Evolutionary conservation across 257 asterid genomes (phyloP), one percentile per base, ranked within the genome.

Genomic region (Verbena officinalis): DNA sequence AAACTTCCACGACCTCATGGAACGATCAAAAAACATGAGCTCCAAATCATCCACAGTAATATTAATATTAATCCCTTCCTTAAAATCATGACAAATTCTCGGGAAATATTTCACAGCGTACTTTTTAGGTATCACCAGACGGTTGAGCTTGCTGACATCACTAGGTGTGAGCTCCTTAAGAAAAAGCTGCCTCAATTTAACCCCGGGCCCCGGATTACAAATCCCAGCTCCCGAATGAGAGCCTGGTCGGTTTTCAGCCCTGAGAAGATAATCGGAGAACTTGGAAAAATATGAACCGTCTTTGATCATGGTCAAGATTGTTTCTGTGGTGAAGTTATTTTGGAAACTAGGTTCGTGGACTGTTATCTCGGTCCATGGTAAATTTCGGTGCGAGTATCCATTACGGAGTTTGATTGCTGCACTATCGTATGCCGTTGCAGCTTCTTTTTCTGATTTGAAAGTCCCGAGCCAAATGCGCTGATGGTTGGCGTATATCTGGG

Each of bases 351-450:
- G 84, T 53, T 82, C 88, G 4, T 59, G 75, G 50, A 54, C 0
- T 2, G 83, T 76, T 27, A 55, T 15, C 22, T 21, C 53, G 6
- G 74, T 78, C 89, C 84, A 77, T 0, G 80, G 76, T 43, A 87
- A 69, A 68, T 84, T 86, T 13, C 81, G 44, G 38, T 64, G 75
- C 0, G 78, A 31, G 17, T 78, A 84, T 5, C 64, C 75, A 1
- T 67, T 64, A 19, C 75, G 80, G 8, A 78, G 73, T 58, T 69
- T 77, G 2, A 75, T 70, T 8, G 87, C 82, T 3, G 84, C 85
- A 14, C 89, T 83, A n/a, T 81, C 88, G 49, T 86, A 83, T 0
- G 94, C 88, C 80, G 67, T 79, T 17, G 84, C 94, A 3, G 87
- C 90, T 54, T 83, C 88, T 0, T 11, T 57, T 56, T 83, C 86